Percentiles rank a stretch among this genome's conserved stretches.
Evolutionary conservation across 768 basidiomycete species (phyloP).

Genomic region (Pleurotus sapidus): DNA sequence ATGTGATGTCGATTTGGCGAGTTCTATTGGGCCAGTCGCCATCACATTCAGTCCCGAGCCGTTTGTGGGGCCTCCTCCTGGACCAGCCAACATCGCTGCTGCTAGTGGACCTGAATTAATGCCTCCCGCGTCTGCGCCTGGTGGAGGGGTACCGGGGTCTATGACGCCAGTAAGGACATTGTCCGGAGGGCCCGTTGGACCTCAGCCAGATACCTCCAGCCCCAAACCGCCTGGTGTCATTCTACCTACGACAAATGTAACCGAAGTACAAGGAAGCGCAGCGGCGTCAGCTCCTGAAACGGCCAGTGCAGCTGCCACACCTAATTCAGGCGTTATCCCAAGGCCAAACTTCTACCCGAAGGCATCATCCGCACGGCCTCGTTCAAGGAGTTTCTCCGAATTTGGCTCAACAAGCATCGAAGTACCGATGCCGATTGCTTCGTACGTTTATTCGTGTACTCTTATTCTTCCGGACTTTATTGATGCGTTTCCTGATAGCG

Average conservation of each 20-base stretch:
- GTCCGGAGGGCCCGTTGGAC: too few species aligned
- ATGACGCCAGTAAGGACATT: too few species aligned
- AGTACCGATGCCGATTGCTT: constrained; percentile 22
- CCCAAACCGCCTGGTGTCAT: too few species aligned
- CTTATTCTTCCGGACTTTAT: neutral
- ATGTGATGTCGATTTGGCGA: constrained; percentile 47
- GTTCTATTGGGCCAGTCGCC: constrained; percentile 54
- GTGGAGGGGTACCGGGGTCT: too few species aligned
- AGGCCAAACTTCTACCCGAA: constrained; percentile 66
- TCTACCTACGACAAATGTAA: too few species aligned
- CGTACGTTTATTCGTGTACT: constrained; percentile 22
- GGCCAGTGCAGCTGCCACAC: too few species aligned
- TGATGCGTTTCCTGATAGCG: constrained; percentile 14
- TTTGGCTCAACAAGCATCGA: constrained; percentile 44
- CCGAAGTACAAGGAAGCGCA: too few species aligned
- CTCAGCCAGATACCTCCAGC: too few species aligned
- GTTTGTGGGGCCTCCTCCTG: constrained; percentile 15
- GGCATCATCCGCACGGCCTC: constrained; percentile 48
- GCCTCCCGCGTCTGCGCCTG: too few species aligned
- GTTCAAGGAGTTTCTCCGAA: constrained; percentile 77
- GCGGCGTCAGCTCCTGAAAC: too few species aligned
- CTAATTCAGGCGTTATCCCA: constrained; percentile 34
- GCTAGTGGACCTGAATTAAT: too few species aligned
- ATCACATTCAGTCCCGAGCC: constrained; percentile 61
- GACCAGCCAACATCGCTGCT: constrained; percentile 1